Conservation (phyloP, 345 rosid species). For the Corchorus capsularis region DNA sequence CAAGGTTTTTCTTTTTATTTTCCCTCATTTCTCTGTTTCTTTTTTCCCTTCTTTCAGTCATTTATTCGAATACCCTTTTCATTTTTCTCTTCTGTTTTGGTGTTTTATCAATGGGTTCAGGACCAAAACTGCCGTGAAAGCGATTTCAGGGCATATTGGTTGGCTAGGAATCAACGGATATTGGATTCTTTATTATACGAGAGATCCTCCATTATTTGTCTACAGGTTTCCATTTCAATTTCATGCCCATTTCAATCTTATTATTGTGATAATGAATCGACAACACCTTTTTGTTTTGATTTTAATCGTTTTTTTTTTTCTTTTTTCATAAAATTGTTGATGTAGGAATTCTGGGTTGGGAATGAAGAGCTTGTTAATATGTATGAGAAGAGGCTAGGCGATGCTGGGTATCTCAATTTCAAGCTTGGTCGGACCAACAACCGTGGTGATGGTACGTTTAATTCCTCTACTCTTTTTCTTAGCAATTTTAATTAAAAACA, state of each 20-base stretch:
- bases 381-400: conserved; percentile 81
- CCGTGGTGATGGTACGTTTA: conserved; percentile 79
- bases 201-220: conserved; percentile 85
- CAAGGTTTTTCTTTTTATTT: conserved; percentile 28
- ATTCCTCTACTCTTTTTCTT: neutral
- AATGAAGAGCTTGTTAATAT: conserved; percentile 82
- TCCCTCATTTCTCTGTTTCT: neutral
- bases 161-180: conserved; percentile 72
- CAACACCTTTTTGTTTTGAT: neutral
- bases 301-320: neutral
- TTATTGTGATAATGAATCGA: neutral
- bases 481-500: neutral
- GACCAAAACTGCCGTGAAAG: conserved; percentile 78
- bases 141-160: conserved; percentile 69
- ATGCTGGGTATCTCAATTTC: conserved; percentile 79
- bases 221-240: conserved; percentile 54
- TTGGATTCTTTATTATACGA: conserved; percentile 78
- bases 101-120: conserved; percentile 26
- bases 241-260: neutral
- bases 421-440: conserved; percentile 91
- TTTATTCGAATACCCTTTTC: neutral
- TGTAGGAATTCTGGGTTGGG: conserved; percentile 91
- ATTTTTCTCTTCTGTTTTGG: neutral
- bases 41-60: neutral
- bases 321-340: neutral